Base-by-base conservation (phyloP, 805 yeast genomes). In the Wickerhamiella brachini region DNA sequence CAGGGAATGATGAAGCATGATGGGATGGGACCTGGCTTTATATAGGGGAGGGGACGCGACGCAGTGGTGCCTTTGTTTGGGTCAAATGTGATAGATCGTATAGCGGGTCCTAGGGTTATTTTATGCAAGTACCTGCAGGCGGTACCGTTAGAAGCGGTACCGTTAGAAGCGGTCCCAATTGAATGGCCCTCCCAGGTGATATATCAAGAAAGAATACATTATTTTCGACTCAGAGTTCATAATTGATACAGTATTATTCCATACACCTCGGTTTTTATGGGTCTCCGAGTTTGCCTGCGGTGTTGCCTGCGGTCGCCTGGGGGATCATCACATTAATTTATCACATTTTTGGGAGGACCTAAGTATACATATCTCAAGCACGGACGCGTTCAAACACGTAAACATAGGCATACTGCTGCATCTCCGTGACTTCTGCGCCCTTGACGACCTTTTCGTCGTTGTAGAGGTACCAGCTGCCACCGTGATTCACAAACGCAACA, bases 391-490 rank as follows among this genome's bases (percentile, higher is more conserved):
- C 64, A 49, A 70, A 71, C 44, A 72, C 59, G 56, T 72, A 76
- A 3, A 76, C 67, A 56, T 76, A 77, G 1, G 79, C 73, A 59
- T 75, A 72, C 52, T 68, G 66, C 56, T 71, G 69, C 62, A 76
- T 65, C 53, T 75, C 80, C 20, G 66, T 68, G 8, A 66, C 59
- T 38, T 70, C 69, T 1, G 71, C 71, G 7, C 70, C 72, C 24
- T 55, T 50, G 5, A 83, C 90, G 2, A 88, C 94, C 65, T 86
- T 87, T 59, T 88, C 97, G 62, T 88, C 97, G 62, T 88, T 88
- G 68, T 79, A 89, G 44, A 88, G 69, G 1, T 83, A 81, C 95
- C 95, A 87, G 49, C 71, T 12, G 55, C 62, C 49, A 59, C 63
- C 49, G 53, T 77, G 76, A 51, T 71, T 75, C 31, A 85, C 70